Percentiles rank a stretch among this genome's conserved stretches.
These are phyloP conservation scores for Pittosporum tobira DNA, from an alignment of 129 eudicot genomes.

Conservation along the genomic window DNA sequence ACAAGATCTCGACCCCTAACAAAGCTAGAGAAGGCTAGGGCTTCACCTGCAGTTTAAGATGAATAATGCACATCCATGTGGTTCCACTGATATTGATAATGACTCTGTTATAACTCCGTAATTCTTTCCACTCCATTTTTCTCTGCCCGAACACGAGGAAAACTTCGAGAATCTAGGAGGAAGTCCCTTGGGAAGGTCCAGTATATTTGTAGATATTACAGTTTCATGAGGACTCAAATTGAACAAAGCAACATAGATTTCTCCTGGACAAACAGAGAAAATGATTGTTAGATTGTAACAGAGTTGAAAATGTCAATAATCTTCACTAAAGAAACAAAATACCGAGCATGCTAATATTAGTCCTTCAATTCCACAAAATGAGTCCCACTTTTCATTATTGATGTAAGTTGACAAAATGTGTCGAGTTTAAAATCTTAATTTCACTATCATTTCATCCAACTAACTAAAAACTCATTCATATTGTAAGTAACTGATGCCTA, in stretches of 20 bases:
- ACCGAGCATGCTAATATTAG: not conserved
- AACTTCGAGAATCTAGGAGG: slow-evolving; percentile 20
- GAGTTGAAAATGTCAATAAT: not conserved
- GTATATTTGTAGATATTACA: slow-evolving; percentile 34
- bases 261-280: slow-evolving; percentile 34
- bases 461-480: too few species aligned
- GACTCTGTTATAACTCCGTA: slow-evolving; percentile 29
- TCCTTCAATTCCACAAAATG: too few species aligned
- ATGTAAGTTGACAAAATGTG: too few species aligned
- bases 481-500: too few species aligned
- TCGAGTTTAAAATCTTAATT: too few species aligned
- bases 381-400: too few species aligned
- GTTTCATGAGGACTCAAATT: slow-evolving; percentile 36
- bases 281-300: slow-evolving; percentile 1
- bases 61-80: slow-evolving; percentile 66
- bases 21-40: not conserved
- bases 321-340: not conserved
- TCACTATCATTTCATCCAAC: too few species aligned
- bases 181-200: slow-evolving; percentile 43
- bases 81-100: slow-evolving; percentile 42
- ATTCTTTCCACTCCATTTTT: slow-evolving; percentile 60
- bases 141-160: slow-evolving; percentile 43
- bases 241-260: slow-evolving; percentile 66
- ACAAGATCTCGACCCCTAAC: not conserved
- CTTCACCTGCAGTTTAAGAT: slow-evolving; percentile 37